Evolutionary conservation across 2,329 filamentous ascomycete species (phyloP), one percentile per base, ranked within the genome.

Genomic region (Leptoxyphium fumago): DNA sequence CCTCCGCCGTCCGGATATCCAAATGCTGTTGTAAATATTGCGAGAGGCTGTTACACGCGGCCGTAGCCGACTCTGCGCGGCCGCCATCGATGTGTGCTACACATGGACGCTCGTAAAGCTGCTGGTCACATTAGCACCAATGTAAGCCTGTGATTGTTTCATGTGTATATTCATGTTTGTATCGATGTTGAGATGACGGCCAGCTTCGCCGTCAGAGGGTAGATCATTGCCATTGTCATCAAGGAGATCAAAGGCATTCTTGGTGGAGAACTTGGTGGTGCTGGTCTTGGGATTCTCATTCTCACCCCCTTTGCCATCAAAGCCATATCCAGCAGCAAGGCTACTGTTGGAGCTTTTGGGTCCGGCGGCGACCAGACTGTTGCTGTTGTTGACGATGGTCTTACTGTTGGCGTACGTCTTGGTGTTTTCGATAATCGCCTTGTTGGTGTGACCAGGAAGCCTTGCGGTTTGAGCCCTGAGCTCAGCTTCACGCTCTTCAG

Each of bases 71-170:
- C 32, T 36, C 32, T 36, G 32, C 32, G 32, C 13, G 32, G 32
- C 32, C 32, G 55, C 52, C 51, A 48, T 46, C 52, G 52, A 46
- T 52, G 55, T 52, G 54, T 59, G 45, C 58, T 61, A 61, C 52
- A 59, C 57, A 58, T 60, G 56, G 53, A 59, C 53, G 53, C 52
- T 52, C 53, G 55, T 52, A 56, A 61, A 58, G 58, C 57, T 61
- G 53, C 49, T 56, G 46, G 54, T 49, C 52, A 58, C 55, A 60
- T 55, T 55, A 52, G 50, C 50, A 43, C 46, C 39, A 43, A 47
- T 47, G 36, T 53, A 45, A 43, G 44, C 49, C 38, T 17, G 14
- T 13, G 14, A 18, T 11, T 17, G 21, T 28, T 11, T 40, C 14
- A 28, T 40, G 38, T 18, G 14, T 13, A 17, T 28, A 28, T 17